phyloP scores from a whole-genome alignment of 2,329 filamentous ascomycete genomes.

The Paradendryphiella salina region DNA sequence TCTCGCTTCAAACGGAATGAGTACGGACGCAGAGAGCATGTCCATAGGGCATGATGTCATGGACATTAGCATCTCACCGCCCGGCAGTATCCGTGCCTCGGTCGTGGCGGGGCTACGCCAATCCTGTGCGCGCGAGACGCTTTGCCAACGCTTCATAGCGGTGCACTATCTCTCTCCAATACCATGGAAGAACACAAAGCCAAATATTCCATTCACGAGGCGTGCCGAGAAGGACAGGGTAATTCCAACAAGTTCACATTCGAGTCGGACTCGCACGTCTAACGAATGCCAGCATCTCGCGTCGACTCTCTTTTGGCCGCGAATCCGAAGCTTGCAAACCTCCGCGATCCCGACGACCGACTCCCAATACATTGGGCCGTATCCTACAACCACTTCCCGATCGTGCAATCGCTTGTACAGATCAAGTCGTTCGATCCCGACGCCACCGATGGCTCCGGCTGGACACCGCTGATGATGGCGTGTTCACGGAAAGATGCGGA shows the following conservation, averaged over 20 bases:
- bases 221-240: conserved; percentile 83
- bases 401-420: conserved; percentile 72
- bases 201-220: conserved; percentile 84
- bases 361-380: conserved; percentile 93
- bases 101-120: conserved; percentile 4
- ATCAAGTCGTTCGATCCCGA: conserved; percentile 80
- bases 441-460: conserved; percentile 76
- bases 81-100: conserved; percentile 7
- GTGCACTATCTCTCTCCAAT: no score
- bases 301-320: conserved; percentile 77
- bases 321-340: conserved; percentile 75
- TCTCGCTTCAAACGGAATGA: no score
- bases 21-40: background rate
- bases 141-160: no score
- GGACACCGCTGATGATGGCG: conserved; percentile 84
- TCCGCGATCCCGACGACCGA: conserved; percentile 81
- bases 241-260: conserved; percentile 35
- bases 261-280: conserved; percentile 59
- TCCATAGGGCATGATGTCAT: conserved; percentile 1
- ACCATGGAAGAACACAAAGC: conserved; percentile 47
- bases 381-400: conserved; percentile 76
- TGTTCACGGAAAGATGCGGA: conserved; percentile 74
- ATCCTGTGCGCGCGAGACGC: background rate
- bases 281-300: conserved; percentile 63
- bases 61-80: background rate